A percentile compares a stretch with the other conserved stretches of the same genome.
Evolutionary conservation across 2,329 filamentous ascomycete species (phyloP).

Genomic region (Alternaria panax): DNA sequence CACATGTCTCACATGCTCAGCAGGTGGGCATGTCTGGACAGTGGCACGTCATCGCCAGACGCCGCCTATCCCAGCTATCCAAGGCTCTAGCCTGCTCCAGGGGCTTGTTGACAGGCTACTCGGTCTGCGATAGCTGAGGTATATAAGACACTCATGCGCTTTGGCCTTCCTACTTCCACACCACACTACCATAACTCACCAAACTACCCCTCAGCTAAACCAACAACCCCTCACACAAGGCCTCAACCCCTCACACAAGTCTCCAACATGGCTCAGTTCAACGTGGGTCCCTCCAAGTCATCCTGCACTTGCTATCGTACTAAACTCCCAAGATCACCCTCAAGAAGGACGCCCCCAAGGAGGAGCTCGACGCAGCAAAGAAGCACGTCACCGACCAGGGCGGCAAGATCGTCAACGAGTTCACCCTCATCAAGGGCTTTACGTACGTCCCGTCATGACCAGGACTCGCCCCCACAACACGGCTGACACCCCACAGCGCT

Average conservation of each 20-base stretch:
- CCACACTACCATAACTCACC: constrained; percentile 4
- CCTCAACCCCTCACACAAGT: constrained; percentile 2
- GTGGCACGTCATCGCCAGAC: constrained; percentile 32
- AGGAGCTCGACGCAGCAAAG: constrained; percentile 80
- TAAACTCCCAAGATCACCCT: constrained; percentile 72
- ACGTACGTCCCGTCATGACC: constrained; percentile 67
- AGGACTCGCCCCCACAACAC: constrained; percentile 13
- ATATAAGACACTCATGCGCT: constrained; percentile 35
- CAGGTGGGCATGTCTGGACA: too few species aligned
- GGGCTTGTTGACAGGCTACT: constrained; percentile 9
- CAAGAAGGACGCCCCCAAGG: constrained; percentile 71
- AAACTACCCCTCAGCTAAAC: neutral
- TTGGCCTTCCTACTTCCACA: constrained; percentile 20
- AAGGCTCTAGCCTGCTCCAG: constrained; percentile 31
- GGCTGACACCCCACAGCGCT: constrained; percentile 63
- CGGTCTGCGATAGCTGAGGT: constrained; percentile 10
- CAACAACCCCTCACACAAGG: neutral
- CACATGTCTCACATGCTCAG: constrained; percentile 15
- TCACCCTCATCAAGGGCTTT: constrained; percentile 89
- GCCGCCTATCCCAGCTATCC: constrained; percentile 40
- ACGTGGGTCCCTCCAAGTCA: constrained; percentile 13
- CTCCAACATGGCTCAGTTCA: constrained; percentile 27
- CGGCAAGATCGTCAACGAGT: constrained; percentile 84
- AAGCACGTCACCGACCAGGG: constrained; percentile 76
- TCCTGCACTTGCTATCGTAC: neutral